Evolutionary conservation across 257 asterid genomes (phyloP).

Genomic region (Nicotiana paniculata): DNA sequence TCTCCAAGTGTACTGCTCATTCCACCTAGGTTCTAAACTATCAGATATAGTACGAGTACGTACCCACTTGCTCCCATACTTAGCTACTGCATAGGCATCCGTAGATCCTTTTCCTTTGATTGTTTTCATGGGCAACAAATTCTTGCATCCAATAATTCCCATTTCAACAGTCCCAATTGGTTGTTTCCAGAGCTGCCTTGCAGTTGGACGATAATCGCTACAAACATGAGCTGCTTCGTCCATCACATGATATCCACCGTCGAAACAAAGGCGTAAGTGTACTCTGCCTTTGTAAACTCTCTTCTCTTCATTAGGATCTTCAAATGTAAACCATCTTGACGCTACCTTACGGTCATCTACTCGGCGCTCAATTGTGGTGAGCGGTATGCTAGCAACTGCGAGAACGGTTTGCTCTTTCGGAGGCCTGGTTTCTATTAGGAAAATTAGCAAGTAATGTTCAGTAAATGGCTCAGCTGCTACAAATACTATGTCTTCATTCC

Average conservation of each 20-base stretch:
- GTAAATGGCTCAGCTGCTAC: conserved; percentile 83
- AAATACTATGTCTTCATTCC: conserved; percentile 73
- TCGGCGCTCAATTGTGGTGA: conserved; percentile 60
- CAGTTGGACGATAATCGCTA: conserved; percentile 84
- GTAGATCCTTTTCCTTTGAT: conserved; percentile 64
- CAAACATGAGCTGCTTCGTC: conserved; percentile 77
- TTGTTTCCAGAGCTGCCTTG: conserved; percentile 83
- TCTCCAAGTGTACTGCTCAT: conserved; percentile 87
- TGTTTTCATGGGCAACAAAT: conserved; percentile 66
- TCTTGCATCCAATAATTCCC: conserved; percentile 74
- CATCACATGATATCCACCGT: conserved; percentile 93
- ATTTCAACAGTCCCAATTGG: conserved; percentile 58
- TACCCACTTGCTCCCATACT: conserved; percentile 83
- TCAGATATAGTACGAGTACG: conserved; percentile 78
- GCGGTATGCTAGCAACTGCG: conserved; percentile 51
- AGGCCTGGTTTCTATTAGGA: conserved; percentile 44
- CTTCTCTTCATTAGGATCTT: conserved; percentile 50
- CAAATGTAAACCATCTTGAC: conserved; percentile 73
- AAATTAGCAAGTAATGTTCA: conserved; percentile 35
- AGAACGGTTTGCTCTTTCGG: conserved; percentile 43
- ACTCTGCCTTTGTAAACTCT: conserved; percentile 60
- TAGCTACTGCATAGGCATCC: conserved; percentile 76
- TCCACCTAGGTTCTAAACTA: conserved; percentile 72
- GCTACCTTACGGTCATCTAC: conserved; percentile 79
- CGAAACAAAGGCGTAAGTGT: conserved; percentile 67